Percentiles rank a stretch among this genome's conserved stretches.
Conservation (phyloP, 129 eudicot species). For the Erigeron canadensis region DNA sequence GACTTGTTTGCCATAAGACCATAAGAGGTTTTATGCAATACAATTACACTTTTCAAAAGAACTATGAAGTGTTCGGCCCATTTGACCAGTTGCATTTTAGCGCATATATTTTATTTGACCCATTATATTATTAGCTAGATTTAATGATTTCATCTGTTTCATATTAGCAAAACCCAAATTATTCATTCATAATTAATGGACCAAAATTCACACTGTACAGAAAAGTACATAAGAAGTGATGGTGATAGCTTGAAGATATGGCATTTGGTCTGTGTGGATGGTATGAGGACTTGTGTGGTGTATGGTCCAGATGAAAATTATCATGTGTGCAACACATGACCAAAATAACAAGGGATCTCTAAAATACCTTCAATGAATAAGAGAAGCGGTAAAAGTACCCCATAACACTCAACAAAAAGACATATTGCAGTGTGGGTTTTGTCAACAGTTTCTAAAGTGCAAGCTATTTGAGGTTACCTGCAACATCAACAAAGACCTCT, state of each 20-base stretch:
- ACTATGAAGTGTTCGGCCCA: not conserved
- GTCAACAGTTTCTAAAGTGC: not conserved
- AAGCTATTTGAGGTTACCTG: constrained; percentile 50
- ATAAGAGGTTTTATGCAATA: not conserved
- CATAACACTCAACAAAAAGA: not conserved
- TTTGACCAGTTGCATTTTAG: not conserved
- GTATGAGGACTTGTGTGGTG: constrained; percentile 5
- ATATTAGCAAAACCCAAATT: not conserved
- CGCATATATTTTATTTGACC: not conserved
- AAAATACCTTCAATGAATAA: constrained; percentile 20
- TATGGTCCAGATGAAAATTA: constrained; percentile 3
- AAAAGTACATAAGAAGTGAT: not conserved
- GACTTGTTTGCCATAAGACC: not conserved
- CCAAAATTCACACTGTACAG: not conserved
- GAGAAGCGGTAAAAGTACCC: not conserved
- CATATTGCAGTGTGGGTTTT: not conserved
- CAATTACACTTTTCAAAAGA: no score
- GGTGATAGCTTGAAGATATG: not conserved
- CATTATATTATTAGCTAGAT: not conserved
- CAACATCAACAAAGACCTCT: constrained; percentile 88
- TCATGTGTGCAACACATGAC: not conserved
- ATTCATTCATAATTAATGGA: not conserved
- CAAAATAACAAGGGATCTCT: constrained; percentile 2
- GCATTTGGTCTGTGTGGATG: not conserved
- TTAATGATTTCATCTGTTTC: not conserved